Percentiles rank a stretch among this genome's conserved stretches.
Evolutionary conservation across 148 eudicot genomes (phyloP).

Genomic region (Diospyros kaki): DNA sequence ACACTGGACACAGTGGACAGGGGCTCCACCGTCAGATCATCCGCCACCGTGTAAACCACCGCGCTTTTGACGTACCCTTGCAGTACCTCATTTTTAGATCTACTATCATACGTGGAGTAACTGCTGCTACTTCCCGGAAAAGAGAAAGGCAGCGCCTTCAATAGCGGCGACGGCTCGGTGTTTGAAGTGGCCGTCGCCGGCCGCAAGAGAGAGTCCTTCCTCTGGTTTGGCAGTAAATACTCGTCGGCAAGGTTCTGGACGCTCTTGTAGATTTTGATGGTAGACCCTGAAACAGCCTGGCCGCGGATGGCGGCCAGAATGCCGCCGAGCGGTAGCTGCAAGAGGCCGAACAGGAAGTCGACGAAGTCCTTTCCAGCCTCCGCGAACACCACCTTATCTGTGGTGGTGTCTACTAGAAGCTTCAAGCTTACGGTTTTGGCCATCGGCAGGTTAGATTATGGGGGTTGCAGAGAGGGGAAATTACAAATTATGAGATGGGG

Average conservation of each 20-base stretch:
- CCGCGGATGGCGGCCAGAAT: constrained; percentile 3
- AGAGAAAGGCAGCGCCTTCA: neutral
- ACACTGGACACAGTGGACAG: constrained; percentile 11
- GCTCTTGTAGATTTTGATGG: neutral
- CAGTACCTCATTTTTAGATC: neutral
- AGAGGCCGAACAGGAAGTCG: constrained; percentile 24
- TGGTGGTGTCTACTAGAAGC: constrained; percentile 18
- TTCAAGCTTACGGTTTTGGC: constrained; percentile 10
- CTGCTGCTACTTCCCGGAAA: neutral
- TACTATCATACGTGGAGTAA: neutral
- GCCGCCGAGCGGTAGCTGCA: constrained; percentile 22
- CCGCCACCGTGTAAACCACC: constrained; percentile 15
- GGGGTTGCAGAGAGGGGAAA: too few species aligned
- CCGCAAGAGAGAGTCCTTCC: neutral
- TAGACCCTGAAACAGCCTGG: neutral
- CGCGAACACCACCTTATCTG: constrained; percentile 20
- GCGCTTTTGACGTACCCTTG: constrained; percentile 1
- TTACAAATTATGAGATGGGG: too few species aligned
- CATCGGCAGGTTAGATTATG: neutral
- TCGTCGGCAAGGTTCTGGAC: neutral
- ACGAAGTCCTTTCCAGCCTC: constrained; percentile 32
- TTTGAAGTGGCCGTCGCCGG: neutral
- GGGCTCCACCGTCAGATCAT: constrained; percentile 8
- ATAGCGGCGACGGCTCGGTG: neutral
- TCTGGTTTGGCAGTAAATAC: neutral